phyloP scores from a whole-genome alignment of 192 early-diverging fungal species.

The Allomyces macrogynus region DNA sequence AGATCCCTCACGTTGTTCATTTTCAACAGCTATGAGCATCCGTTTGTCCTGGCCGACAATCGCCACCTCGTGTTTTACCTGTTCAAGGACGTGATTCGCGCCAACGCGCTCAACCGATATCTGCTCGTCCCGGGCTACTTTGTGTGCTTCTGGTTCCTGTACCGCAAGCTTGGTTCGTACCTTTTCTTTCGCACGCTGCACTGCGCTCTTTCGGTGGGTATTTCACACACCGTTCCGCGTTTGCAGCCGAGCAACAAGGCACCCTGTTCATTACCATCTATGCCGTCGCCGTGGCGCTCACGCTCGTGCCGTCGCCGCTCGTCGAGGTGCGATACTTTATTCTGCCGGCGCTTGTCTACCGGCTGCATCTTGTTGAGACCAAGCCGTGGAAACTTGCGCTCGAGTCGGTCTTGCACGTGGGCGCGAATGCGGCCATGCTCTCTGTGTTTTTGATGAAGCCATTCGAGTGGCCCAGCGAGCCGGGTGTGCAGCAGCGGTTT shows the following conservation, averaged over 20 bases:
- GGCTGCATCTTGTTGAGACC: slow-evolving; percentile 34
- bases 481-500: slow-evolving; percentile 52
- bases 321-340: slow-evolving; percentile 94
- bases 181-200: background rate
- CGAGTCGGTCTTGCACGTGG: slow-evolving; percentile 26
- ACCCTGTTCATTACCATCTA: slow-evolving; percentile 35
- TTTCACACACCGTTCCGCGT: too few relatives aligned
- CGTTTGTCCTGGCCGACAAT: slow-evolving; percentile 85
- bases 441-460: slow-evolving; percentile 51
- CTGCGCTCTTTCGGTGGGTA: slow-evolving; percentile 5
- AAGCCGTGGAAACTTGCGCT: slow-evolving; percentile 9
- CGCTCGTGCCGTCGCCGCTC: slow-evolving; percentile 74
- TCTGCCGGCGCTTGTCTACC: slow-evolving; percentile 54
- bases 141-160: slow-evolving; percentile 16
- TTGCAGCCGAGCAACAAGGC: slow-evolving; percentile 13
- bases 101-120: slow-evolving; percentile 31
- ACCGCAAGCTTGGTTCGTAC: slow-evolving; percentile 22
- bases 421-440: slow-evolving; percentile 43
- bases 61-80: slow-evolving; percentile 91
- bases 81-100: slow-evolving; percentile 59
- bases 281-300: slow-evolving; percentile 24
- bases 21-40: slow-evolving; percentile 53
- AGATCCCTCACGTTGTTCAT: slow-evolving; percentile 1
- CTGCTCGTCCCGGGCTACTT: slow-evolving; percentile 44
- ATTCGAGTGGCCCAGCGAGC: slow-evolving; percentile 56